Evolutionary conservation across 768 basidiomycete species (phyloP).

Genomic region (Zangia roseola): DNA sequence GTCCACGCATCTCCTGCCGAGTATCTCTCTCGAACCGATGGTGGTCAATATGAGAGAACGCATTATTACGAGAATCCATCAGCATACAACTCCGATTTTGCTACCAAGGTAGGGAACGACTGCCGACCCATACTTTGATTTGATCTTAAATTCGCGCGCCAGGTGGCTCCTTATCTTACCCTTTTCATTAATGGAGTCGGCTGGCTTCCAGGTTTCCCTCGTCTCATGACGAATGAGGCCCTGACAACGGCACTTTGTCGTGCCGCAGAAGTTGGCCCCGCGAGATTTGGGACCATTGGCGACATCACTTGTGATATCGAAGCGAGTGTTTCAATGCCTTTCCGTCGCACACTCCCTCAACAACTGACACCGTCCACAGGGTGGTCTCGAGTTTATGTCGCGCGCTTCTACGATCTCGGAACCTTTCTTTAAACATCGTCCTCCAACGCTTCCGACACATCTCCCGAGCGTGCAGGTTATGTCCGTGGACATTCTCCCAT

Average conservation of each 20-base stretch:
- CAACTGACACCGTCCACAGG: constrained; percentile 39
- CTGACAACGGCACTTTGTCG: constrained; percentile 48
- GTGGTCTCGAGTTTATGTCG: constrained; percentile 82
- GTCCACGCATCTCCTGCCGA: constrained; percentile 68
- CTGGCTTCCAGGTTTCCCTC: constrained; percentile 77
- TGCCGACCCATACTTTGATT: neutral
- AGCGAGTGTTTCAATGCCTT: constrained; percentile 35
- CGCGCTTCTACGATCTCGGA: constrained; percentile 73
- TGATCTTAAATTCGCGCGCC: neutral
- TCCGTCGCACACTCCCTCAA: neutral
- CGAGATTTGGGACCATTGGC: constrained; percentile 69
- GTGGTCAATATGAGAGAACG: constrained; percentile 53
- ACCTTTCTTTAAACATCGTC: constrained; percentile 62
- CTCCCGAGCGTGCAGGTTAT: constrained; percentile 73
- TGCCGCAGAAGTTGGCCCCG: constrained; percentile 50
- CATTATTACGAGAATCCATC: constrained; percentile 77
- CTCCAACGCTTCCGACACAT: constrained; percentile 39
- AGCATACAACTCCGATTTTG: constrained; percentile 65
- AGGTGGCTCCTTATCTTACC: constrained; percentile 86
- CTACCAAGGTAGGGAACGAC: constrained; percentile 50
- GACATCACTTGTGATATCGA: constrained; percentile 91
- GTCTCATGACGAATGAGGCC: constrained; percentile 70
- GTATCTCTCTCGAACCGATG: constrained; percentile 64
- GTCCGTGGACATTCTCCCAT: constrained; percentile 89
- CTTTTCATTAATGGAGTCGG: constrained; percentile 85